These are phyloP conservation scores for Trifolium subterraneum DNA, from an alignment of 306 rosid genomes.

Conservation along the genomic window DNA sequence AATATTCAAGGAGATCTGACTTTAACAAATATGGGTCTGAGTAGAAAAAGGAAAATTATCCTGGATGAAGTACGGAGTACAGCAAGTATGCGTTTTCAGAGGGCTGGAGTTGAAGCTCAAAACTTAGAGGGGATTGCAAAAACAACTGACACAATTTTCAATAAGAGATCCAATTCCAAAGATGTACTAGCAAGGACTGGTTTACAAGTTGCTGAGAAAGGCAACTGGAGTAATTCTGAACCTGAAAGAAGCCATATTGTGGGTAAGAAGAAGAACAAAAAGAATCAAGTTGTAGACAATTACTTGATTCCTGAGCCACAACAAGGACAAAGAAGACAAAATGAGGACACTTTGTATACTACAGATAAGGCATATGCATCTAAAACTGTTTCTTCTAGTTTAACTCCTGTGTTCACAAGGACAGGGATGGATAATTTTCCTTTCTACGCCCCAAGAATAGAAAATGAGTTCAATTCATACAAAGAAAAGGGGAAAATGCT, in stretches of 20 bases:
- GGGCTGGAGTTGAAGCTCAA: constrained; percentile 47
- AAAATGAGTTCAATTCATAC: constrained; percentile 54
- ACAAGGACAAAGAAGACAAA: constrained; percentile 49
- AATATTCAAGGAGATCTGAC: constrained; percentile 57
- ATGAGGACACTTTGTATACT: constrained; percentile 43
- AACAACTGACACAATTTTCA: constrained; percentile 38
- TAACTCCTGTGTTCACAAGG: constrained; percentile 47
- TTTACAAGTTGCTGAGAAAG: constrained; percentile 52
- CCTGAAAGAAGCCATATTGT: constrained; percentile 50
- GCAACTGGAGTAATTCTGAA: constrained; percentile 48
- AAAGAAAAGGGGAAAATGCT: constrained; percentile 69
- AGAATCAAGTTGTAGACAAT: constrained; percentile 49
- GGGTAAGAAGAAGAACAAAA: constrained; percentile 69
- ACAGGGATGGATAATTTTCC: constrained; percentile 53
- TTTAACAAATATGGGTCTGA: constrained; percentile 48
- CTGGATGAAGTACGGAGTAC: constrained; percentile 56
- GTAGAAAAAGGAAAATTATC: constrained; percentile 68
- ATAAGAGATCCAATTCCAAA: constrained; percentile 51
- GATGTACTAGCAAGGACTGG: constrained; percentile 45
- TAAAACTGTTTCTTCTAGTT: constrained; percentile 44
- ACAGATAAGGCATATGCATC: constrained; percentile 42
- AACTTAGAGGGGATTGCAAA: constrained; percentile 50
- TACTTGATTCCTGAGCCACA: constrained; percentile 51
- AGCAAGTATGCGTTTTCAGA: constrained; percentile 45
- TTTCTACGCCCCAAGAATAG: constrained; percentile 47